Base-by-base conservation (phyloP, 2,329 filamentous ascomycete genomes). In the Aspergillus flavus region DNA sequence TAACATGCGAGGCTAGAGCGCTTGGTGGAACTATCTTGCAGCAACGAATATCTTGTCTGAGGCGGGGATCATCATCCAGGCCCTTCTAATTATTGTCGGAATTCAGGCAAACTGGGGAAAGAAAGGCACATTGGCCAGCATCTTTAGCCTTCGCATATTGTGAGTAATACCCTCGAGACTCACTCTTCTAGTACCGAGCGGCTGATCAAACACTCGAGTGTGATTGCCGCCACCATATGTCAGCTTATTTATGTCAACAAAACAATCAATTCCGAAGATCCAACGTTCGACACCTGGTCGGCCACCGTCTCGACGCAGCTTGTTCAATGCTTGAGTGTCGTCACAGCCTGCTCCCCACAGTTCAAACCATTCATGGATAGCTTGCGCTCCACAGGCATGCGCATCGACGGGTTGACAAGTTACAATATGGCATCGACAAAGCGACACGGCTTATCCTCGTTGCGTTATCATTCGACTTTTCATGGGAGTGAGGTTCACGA, bases 11-110 rank as follows among this genome's bases (percentile, higher is more conserved):
- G 28, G 3, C 4, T n/a, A 73, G 71, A n/a, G 41, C 30, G 66
- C 69, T 10, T 73, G 71, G 68, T 72, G 70, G 66, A 69, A 68
- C 34, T 73, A 69, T 41, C 68, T 72, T 21, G 66, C 64, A 19
- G 36, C 70, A n/a, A 63, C 69, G 11, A 72, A 73, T 41, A 70
- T 75, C 4, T 14, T 73, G 21, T 68, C 69, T 0, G 73, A 75
- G 26, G 45, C 55, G 6, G 68, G 64, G 3, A 69, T 75, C 12
- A 63, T 75, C 23, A 16, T 23, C 5, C 52, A 55, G 32, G 52
- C 52, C 9, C 19, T 55, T 16, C 23, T 55, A 1, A 26, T 55
- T 19, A 41, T 55, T 5, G n/a, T 21, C 9, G 32, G 32, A 2
- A 39, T 55, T 4, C 52, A 55, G 11, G 26, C 52, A 14, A 21